phyloP scores from a whole-genome alignment of 2,329 filamentous ascomycete genomes.

The Aspergillus sp. region DNA sequence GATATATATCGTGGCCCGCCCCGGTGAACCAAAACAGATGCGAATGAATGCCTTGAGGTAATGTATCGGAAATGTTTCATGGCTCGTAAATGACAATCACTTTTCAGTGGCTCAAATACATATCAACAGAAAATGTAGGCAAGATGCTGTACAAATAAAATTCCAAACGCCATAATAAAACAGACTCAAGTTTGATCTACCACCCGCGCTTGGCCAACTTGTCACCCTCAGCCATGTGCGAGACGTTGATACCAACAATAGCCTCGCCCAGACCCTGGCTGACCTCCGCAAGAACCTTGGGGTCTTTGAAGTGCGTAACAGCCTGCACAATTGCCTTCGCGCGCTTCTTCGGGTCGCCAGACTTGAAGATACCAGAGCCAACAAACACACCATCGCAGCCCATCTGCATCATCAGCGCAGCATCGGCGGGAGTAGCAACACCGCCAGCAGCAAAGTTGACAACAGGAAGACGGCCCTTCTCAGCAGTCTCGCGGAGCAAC shows the following conservation, averaged over 20 bases:
- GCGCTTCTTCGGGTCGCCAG: slow-evolving; percentile 78
- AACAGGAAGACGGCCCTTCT: slow-evolving; percentile 80
- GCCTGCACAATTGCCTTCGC: slow-evolving; percentile 93
- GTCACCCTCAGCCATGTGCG: slow-evolving; percentile 67
- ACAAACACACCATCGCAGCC: slow-evolving; percentile 98
- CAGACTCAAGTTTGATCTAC: slow-evolving; percentile 42
- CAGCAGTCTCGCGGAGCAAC: slow-evolving; percentile 77
- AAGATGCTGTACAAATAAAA: background rate
- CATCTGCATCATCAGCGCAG: slow-evolving; percentile 97
- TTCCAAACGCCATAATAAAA: background rate
- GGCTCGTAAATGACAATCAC: too few species aligned
- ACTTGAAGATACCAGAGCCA: slow-evolving; percentile 96
- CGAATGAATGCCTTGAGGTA: too few species aligned
- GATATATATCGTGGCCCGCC: too few species aligned
- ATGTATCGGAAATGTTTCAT: too few species aligned
- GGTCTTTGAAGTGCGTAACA: slow-evolving; percentile 81
- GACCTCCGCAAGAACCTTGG: slow-evolving; percentile 77
- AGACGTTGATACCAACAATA: slow-evolving; percentile 92
- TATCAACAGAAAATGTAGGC: background rate
- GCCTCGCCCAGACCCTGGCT: slow-evolving; percentile 89
- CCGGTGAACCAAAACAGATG: too few species aligned
- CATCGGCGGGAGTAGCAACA: slow-evolving; percentile 96
- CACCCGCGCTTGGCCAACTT: slow-evolving; percentile 82
- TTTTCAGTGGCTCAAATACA: too few species aligned
- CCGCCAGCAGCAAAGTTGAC: slow-evolving; percentile 99